Evolutionary conservation across 179 eudicot species (phyloP), one percentile per base, ranked within the genome.

Genomic region (Sideroxylon spinosum): DNA sequence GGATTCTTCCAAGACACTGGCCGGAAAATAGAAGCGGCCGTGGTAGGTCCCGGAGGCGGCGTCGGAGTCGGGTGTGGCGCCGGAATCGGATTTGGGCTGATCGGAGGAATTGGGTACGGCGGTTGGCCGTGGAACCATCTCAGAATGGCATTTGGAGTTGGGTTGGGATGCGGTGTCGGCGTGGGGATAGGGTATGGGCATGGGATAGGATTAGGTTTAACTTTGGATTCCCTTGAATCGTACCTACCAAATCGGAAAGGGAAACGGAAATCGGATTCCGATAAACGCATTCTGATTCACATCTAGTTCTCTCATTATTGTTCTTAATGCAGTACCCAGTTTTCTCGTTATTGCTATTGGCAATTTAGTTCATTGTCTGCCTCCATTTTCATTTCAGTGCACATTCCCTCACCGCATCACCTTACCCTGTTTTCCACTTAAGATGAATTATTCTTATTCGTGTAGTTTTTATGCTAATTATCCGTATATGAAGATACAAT

Each of bases 131-230:
- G 94, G 97, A 92, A 84, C 76, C 84, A 86, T 7, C 78, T 90
- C 6, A 82, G 73, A 46, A 16, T 86, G 72, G 94, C 81, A 4
- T 84, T 92, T 37, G 97, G 94, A 61, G 44, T 92, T 20, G 97
- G 94, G 32, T 76, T 82, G 32, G 94, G 94, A 0, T 92, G 97
- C 71, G 97, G 94, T 1, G 87, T 84, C 1, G 94, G 94, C 7
- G 75, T 82, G 16, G 92, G 94, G 77, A 70, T 92, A 49, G 97
- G 97, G 78, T 90, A 77, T 46, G 94, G 94, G 69, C 84, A 79
- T 32, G 97, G 94, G 50, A 7, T 85, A 2, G 97, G 97, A 9
- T 72, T 64, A 10, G 94, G 90, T 19, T 83, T 79, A 53, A 75
- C 77, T 75, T 80, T 76, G 82, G 90, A 89, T 1, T 63, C 86